These are phyloP conservation scores for Rossbeevera mucosa DNA, from an alignment of 768 basidiomycete genomes.

Conservation along the genomic window DNA sequence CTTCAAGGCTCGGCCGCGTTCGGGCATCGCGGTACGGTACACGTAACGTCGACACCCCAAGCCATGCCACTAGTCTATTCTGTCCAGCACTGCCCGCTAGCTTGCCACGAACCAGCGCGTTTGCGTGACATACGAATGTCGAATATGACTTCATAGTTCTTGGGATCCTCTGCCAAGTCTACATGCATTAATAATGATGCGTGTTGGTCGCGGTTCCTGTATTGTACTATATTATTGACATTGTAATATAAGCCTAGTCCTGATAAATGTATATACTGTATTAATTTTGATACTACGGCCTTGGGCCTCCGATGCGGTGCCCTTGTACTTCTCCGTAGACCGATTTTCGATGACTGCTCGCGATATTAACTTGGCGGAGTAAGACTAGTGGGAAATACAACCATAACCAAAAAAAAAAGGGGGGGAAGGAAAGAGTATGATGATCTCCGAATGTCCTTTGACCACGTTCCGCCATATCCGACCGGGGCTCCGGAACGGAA, in stretches of 20 bases:
- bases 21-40: neutral
- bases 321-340: neutral
- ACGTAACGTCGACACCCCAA: neutral
- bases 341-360: neutral
- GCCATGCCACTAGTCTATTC: neutral
- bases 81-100: neutral
- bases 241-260: neutral
- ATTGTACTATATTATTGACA: neutral
- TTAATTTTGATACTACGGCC: too few species aligned
- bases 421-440: neutral
- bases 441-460: neutral
- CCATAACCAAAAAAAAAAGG: neutral
- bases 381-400: neutral
- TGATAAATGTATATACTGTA: neutral
- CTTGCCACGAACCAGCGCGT: neutral
- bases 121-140: too few species aligned
- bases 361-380: neutral
- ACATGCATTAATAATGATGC: neutral
- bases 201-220: too few species aligned
- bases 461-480: neutral
- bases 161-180: neutral
- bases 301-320: neutral
- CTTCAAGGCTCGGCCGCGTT: neutral
- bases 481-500: neutral
- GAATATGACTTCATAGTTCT: too few species aligned